Evolutionary conservation across 2,329 filamentous ascomycete genomes (phyloP), one percentile per base, ranked within the genome.

Genomic region (Xylaria sp.): DNA sequence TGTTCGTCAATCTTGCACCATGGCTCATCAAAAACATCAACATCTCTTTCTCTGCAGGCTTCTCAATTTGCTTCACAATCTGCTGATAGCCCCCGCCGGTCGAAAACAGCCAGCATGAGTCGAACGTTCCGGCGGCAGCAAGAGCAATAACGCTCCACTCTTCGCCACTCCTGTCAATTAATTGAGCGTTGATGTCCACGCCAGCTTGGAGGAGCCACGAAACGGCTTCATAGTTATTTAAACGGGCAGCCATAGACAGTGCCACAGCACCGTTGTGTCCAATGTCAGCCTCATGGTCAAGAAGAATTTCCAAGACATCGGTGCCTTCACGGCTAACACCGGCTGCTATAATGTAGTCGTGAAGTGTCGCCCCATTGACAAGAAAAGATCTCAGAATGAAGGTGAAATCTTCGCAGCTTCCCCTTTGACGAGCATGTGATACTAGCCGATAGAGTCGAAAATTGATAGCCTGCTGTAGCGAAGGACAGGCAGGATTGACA

Each of bases 181-280:
- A n/a, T n/a, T n/a, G n/a, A 11, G 34, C 40, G 19, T 58, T 58
- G 16, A 55, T 42, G 16, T 58, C 48, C 16, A 58, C 55, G 18
- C 55, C 55, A 26, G 29, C 24, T 17, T 39, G 37, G 4, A 58
- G 26, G 2, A 58, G 22, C 48, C 48, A 58, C 8, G 44, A 47
- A 17, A 52, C 51, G 11, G 55, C 55, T 38, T 49, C 38, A 19
- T 52, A 58, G 21, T 55, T 58, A 7, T 55, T n/a, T 7, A 43
- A 13, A 9, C 44, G 26, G n/a, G 55, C 51, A 9, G 55, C 55
- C 11, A 2, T 46, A 5, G 21, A 43, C 21, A 58, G 21, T 9
- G 55, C 55, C 40, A 4, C 13, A 11, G 44, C 40, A 7, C 55
- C 55, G 26, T 40, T 4, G 1, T 24, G 21, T 9, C 21, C 42